Evolutionary conservation across 176 grass and related monocot genomes (phyloP).

Genomic region (Ampelocalamus luodianensis): DNA sequence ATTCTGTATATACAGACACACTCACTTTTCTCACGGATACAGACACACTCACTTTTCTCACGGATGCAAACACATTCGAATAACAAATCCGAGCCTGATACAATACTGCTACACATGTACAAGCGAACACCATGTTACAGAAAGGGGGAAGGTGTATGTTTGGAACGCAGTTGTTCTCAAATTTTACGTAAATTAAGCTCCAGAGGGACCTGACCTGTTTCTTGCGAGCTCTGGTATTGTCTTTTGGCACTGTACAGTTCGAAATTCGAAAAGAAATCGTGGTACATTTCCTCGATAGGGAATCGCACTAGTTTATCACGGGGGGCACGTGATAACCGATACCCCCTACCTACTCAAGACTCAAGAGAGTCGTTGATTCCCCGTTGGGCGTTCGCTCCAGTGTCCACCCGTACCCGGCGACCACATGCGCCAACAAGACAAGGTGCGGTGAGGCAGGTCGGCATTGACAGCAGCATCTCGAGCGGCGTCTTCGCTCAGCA

Average conservation of each 20-base stretch:
- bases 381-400: background rate
- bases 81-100: background rate
- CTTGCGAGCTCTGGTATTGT: too few species aligned
- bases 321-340: background rate
- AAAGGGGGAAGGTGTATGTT: background rate
- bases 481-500: background rate
- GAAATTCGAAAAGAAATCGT: background rate
- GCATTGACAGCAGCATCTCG: background rate
- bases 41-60: too few species aligned
- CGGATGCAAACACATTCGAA: too few species aligned
- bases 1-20: too few species aligned
- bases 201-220: too few species aligned
- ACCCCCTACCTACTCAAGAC: background rate
- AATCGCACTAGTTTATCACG: background rate
- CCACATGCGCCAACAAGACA: background rate
- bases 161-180: too few species aligned
- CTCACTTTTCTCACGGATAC: too few species aligned
- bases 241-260: background rate
- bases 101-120: background rate
- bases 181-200: too few species aligned
- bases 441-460: conserved; percentile 30
- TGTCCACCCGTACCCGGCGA: background rate
- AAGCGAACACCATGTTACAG: background rate
- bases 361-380: background rate
- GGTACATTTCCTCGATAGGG: background rate